phyloP scores from a whole-genome alignment of 108 stramenopile species.

The Cyclotella choctawhatcheeana region DNA sequence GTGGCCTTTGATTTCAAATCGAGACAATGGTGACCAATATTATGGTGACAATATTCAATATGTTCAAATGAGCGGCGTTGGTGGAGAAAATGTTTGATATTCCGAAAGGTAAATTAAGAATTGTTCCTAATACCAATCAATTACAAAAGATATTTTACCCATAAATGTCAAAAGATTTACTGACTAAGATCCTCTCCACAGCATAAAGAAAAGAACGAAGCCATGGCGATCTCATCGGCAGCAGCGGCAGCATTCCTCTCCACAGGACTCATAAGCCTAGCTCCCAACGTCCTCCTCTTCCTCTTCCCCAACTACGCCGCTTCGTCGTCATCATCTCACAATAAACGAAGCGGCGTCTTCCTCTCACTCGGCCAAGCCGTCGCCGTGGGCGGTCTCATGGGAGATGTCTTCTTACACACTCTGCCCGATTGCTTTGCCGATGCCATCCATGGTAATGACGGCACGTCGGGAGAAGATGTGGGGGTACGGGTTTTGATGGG shows the following conservation, averaged over 20 bases:
- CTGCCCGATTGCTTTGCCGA: constrained; percentile 67
- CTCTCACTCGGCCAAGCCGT: constrained; percentile 80
- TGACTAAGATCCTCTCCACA: background rate
- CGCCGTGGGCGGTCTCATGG: constrained; percentile 81
- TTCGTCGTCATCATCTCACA: constrained; percentile 32
- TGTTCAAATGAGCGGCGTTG: background rate
- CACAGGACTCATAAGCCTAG: constrained; percentile 68
- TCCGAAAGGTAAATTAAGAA: too few species aligned
- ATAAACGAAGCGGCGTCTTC: constrained; percentile 28
- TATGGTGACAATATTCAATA: background rate
- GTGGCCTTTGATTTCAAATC: too few species aligned
- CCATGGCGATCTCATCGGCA: constrained; percentile 33
- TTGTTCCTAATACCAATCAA: too few species aligned
- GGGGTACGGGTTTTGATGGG: constrained; percentile 75
- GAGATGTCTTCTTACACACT: constrained; percentile 89
- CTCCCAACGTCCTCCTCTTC: constrained; percentile 82
- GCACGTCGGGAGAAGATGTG: too few species aligned
- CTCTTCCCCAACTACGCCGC: constrained; percentile 71
- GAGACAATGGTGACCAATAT: background rate
- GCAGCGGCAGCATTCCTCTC: constrained; percentile 57
- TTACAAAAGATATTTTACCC: too few species aligned
- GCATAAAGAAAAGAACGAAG: background rate
- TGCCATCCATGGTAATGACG: too few species aligned
- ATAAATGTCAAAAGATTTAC: background rate
- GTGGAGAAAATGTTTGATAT: too few species aligned